Evolutionary conservation across 2,329 filamentous ascomycete species (phyloP), one percentile per base, ranked within the genome.

Genomic region (Geosmithia putterillii): DNA sequence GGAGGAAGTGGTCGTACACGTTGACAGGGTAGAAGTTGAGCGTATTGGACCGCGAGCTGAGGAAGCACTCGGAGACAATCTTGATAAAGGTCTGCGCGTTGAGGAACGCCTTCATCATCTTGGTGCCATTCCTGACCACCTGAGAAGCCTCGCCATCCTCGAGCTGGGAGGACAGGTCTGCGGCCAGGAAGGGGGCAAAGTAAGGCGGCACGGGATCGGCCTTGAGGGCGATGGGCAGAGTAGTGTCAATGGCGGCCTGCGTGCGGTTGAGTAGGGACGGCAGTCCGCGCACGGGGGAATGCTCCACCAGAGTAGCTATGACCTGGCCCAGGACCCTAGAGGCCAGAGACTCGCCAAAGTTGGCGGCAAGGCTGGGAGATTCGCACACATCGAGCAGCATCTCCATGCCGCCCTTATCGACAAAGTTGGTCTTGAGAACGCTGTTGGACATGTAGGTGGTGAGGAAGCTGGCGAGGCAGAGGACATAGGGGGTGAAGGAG

Each of bases 301-400:
- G 75, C 52, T 96, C 90, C 7, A 89, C 77, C 48, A 95, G 73
- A 49, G 82, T 74, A 48, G 85, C 79, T 41, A 95, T 70, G 10
- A 94, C 81, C 32, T 79, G 75, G 15, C 81, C 76, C 43, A 95
- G 70, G 46, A 83, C 79, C 46, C 81, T 76, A 44, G 81, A 81
- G 4, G 84, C 76, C 42, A 72, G 64, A 6, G 76, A 74, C 36
- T 83, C 80, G 35, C 80, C 59, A 48, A 62, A 66, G 15, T 51
- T 80, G 21, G 58, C 79, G 1, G 86, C 79, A 40, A 96, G 71
- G 57, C 86, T 89, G 5, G 87, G 83, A 23, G 89, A 76, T 43
- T 84, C 86, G 36, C 83, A 83, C 44, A 95, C 77, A 55, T 95
- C 87, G 43, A 98, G 70, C 18, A 96, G 70, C 42, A 83, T 71